Evolutionary conservation across 2,329 filamentous ascomycete species (phyloP), one percentile per base, ranked within the genome.

Genomic region (Botrytis fabae): DNA sequence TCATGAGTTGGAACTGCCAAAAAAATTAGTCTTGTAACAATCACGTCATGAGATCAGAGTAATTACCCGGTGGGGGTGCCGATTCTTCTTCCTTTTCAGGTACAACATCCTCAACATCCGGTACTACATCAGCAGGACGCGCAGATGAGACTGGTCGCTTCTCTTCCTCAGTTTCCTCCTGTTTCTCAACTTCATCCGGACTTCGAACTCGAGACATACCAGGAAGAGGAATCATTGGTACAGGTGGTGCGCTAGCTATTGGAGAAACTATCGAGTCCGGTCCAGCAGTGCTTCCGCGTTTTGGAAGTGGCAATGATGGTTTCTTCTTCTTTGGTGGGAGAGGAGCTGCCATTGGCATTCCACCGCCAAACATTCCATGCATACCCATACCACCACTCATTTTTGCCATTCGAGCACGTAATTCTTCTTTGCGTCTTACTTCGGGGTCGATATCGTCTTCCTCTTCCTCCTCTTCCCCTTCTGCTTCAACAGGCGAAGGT

Each of bases 341-440:
- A 44, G 83, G 82, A 7, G 83, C 83, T 74, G 87, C 84, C 83
- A 92, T 87, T 25, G 90, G 88, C 81, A 94, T 88, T 74, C 89
- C 90, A 54, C 87, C 88, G 51, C 93, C 93, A 81, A 97, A 97
- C 90, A 98, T 96, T 78, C 94, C 93, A 81, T 94, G 90, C 92
- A 98, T 97, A 64, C 94, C 94, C 93, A 97, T 97, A 35, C 95
- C 95, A 72, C 95, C 95, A 77, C 95, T 97, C 92, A 99, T 96
- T 84, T 97, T 98, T 63, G 96, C 96, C 94, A 99, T 99, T 78
- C 96, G 90, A 75, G 96, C 94, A 74, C 96, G 90, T 46, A 99
- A 86, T 81, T 98, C 95, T 83, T 97, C 91, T 80, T 92, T 93
- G 70, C 95, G 91, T 77, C 89, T 91, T 35, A 93, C 87, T 81